Conservation (phyloP, 768 basidiomycete species). For the Tylopilus plumbeoviolaceoides region DNA sequence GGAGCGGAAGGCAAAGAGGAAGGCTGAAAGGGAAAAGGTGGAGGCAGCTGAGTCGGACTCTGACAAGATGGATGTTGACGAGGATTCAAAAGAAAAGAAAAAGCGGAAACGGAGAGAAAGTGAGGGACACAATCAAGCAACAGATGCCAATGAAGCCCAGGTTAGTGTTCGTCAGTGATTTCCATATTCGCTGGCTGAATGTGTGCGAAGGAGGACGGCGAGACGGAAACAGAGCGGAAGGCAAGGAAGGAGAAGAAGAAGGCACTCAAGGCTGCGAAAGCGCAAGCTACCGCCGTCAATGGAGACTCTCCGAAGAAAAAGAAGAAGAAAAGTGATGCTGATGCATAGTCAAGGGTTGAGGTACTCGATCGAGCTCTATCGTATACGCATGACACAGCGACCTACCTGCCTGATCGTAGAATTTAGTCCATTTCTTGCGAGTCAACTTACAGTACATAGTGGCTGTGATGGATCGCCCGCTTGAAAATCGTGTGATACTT, state of each 20-base stretch:
- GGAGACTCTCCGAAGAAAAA: conserved; percentile 45
- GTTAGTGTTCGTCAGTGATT: conserved; percentile 30
- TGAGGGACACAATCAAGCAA: conserved; percentile 44
- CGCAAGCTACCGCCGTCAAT: conserved; percentile 38
- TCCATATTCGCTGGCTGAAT: conserved; percentile 5
- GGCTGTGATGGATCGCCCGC: too few relatives aligned
- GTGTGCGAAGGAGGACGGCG: conserved; percentile 39
- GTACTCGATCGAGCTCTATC: neutral
- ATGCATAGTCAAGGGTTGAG: conserved; percentile 19
- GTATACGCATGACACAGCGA: neutral
- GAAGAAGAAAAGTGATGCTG: conserved; percentile 33
- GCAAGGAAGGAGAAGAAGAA: conserved; percentile 77
- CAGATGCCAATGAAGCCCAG: conserved; percentile 37
- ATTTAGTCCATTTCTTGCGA: too few relatives aligned
- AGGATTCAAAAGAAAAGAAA: conserved; percentile 32
- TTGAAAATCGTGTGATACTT: too few relatives aligned
- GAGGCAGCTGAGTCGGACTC: conserved; percentile 38
- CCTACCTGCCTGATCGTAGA: too few relatives aligned
- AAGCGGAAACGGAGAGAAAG: conserved; percentile 54
- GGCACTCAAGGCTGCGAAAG: conserved; percentile 74
- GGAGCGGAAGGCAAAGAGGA: conserved; percentile 69
- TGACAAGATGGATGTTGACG: conserved; percentile 45
- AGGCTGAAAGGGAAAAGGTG: conserved; percentile 47
- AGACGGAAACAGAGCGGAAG: conserved; percentile 83
- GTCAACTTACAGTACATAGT: too few relatives aligned